Percentiles rank a stretch among this genome's conserved stretches.
Conservation (phyloP, 1,284 basidiomycete genomes). For the Microstroma glucosiphilum region DNA sequence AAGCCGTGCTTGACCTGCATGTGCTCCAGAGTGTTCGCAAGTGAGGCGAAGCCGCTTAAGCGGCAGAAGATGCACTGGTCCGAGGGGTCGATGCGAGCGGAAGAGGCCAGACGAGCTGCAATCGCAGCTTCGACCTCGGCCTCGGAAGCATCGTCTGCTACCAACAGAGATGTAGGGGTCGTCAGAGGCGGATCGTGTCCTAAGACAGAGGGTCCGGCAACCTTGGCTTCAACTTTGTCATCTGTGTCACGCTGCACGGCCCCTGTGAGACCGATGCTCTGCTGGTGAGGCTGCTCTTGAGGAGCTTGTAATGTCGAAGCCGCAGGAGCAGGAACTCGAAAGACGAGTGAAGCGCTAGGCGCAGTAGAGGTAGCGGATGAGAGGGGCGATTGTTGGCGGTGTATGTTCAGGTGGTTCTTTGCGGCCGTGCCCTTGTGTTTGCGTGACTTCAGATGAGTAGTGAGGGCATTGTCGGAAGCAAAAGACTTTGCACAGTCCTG, state of each 20-base stretch:
- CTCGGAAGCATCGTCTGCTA: constrained; percentile 33
- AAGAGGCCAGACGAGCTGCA: constrained; percentile 39
- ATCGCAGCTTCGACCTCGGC: constrained; percentile 41
- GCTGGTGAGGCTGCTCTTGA: too few relatives aligned
- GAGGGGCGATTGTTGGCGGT: not conserved
- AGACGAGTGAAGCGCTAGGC: not conserved
- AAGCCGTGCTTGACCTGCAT: constrained; percentile 86
- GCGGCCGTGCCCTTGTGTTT: constrained; percentile 73
- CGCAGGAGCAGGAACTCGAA: not conserved
- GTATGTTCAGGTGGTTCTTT: not conserved
- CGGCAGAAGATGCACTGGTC: constrained; percentile 68
- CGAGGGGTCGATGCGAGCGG: constrained; percentile 37
- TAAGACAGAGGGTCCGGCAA: too few relatives aligned
- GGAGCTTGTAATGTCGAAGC: too few relatives aligned
- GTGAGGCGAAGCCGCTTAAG: constrained; percentile 56
- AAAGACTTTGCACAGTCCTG: constrained; percentile 68
- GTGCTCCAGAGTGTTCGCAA: constrained; percentile 71
- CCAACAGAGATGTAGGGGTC: constrained; percentile 1
- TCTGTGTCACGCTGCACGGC: too few relatives aligned
- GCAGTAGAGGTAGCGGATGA: too few relatives aligned
- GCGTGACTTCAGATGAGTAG: constrained; percentile 79
- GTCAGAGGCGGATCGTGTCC: not conserved
- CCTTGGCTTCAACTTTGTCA: too few relatives aligned
- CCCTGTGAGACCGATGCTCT: too few relatives aligned
- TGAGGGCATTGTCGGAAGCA: constrained; percentile 79